Base-by-base conservation (phyloP, 768 basidiomycete species). In the Russula lepida region DNA sequence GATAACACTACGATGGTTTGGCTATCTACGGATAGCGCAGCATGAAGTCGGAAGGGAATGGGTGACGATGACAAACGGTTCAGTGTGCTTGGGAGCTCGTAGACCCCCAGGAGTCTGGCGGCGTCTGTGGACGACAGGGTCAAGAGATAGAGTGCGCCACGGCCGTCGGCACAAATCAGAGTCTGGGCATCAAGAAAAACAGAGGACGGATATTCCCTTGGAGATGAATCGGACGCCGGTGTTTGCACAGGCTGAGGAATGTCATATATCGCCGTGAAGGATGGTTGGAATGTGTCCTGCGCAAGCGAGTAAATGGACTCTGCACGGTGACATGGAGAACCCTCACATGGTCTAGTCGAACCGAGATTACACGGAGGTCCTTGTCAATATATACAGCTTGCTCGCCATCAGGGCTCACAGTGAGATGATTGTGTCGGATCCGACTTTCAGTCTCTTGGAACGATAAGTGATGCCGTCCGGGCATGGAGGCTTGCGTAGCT, bases 371-470 rank as follows among this genome's bases (percentile, higher is more conserved):
- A 55, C 76, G 79, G 56, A 81, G 79, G 4, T 81, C 76, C 35
- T 79, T 75, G 67, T 92, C 91, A 27, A 93, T 73, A 67, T 92
- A 94, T 28, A 84, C 73, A 3, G 83, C 83, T 25, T 76, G 75
- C 23, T 75, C 72, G 12, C 76, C 74, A 37, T 77, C 70, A 17
- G 70, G 69, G 21, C 80, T 79, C 3, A 82, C 72, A 13, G 78
- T 73, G 15, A 94, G 78, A 69, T 94, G 92, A 66, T 94, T 92
- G 71, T 93, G 88, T 17, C 85, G 81, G 61, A 94, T 89, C 52
- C 92, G 78, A 68, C 86, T 89, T 70, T 89, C 86, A 58, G 92
- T 86, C 67, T 93, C 92, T 60, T 89, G 80, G 67, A 92, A 88
- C 2, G 85, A 83, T 23, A 92, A 76, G 8, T 83, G 82, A 0